A percentile compares a stretch with the other conserved stretches of the same genome.
Evolutionary conservation across 495 filamentous ascomycete species (phyloP).

Genomic region (Aspergillus saccharolyticus): DNA sequence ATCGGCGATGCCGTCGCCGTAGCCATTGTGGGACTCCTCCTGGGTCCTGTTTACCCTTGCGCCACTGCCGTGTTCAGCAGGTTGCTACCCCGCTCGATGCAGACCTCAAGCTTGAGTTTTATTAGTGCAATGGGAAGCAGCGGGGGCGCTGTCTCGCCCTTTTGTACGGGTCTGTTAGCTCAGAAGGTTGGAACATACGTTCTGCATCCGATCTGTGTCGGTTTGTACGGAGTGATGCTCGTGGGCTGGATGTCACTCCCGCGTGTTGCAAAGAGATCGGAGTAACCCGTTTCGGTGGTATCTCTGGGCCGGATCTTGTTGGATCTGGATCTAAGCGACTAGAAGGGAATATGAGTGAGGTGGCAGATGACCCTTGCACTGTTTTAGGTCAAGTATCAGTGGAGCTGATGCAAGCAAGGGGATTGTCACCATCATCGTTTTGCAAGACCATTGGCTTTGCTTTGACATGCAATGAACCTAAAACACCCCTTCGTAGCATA

Average conservation of each 20-base stretch:
- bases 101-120: slow-evolving; percentile 62
- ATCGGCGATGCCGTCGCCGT: slow-evolving; percentile 68
- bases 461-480: background rate
- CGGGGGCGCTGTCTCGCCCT: slow-evolving; percentile 70
- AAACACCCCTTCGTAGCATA: background rate
- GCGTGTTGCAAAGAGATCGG: slow-evolving; percentile 26
- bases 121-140: slow-evolving; percentile 69
- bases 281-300: slow-evolving; percentile 12
- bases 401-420: background rate
- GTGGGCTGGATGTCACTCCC: slow-evolving; percentile 51
- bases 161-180: slow-evolving; percentile 66
- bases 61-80: slow-evolving; percentile 61
- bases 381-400: background rate
- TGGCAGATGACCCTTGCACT: background rate
- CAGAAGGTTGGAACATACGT: slow-evolving; percentile 67
- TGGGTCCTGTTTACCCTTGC: slow-evolving; percentile 75
- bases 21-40: slow-evolving; percentile 65
- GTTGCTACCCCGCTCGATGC: slow-evolving; percentile 56
- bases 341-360: background rate
- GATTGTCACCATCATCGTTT: background rate
- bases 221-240: slow-evolving; percentile 66
- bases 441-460: background rate
- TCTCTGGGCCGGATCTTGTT: background rate
- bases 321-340: background rate
- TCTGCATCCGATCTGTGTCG: slow-evolving; percentile 65